Base-by-base conservation (phyloP, 768 basidiomycete species). In the Agaricus subrufescens region DNA sequence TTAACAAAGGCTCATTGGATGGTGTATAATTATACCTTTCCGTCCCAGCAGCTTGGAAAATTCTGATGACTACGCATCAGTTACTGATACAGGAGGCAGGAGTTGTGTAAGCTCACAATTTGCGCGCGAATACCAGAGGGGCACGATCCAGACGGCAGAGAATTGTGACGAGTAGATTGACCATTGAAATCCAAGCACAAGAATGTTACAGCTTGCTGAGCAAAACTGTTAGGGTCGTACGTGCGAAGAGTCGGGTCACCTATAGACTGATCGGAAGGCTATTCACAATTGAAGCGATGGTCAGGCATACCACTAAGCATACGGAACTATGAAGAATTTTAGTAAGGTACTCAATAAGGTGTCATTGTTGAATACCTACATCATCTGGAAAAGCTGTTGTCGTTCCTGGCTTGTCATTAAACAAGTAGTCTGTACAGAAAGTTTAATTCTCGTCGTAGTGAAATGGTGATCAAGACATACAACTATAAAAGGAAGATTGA, bases 11-110 rank as follows among this genome's bases (percentile, higher is more conserved):
- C 46, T 25, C 19, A 3, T 29, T 37, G 31, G 31, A 19, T 19
- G 19, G 19, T 19, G 26, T 11, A 30, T 23, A 7, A 44, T 50
- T 60, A 37, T 51, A 78, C 78, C 74, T 76, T 74, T 58, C 80
- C 80, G 61, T 82, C 76, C 80, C 80, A 82, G 64, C 80, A 82
- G 56, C 75, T 80, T 7, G 74, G 77, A 68, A 80, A 78, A 61
- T 79, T 80, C 77, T 81, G 50, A n/a, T n/a, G 23, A 14, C 9
- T 31, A 48, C 44, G 43, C 9, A 38, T 37, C 14, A 30, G 15
- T 27, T n/a, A 12, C 46, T 15, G n/a, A 46, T 46, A 34, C 4
- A 29, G 47, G 8, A 11, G 44, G 23, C 1, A 31, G n/a, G 39
- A 3, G 2, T 70, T 74, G 46, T 62, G 79, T 78, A 48, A 81